phyloP scores from a whole-genome alignment of 192 early-diverging fungal genomes.

The Coemansia interrupta region DNA sequence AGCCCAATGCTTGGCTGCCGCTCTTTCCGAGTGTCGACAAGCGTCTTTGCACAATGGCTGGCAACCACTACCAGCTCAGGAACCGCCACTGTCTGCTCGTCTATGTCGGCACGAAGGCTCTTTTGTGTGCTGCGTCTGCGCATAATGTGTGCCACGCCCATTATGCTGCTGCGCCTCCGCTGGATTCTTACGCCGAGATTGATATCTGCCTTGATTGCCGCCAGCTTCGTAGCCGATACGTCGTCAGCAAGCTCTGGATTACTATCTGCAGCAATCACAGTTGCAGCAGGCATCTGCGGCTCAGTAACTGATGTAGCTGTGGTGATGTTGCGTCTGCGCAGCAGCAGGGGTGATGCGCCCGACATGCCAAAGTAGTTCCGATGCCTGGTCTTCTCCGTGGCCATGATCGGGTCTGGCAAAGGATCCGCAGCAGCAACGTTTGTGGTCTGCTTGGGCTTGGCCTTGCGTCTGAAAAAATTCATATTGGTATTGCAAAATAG shows the following conservation, averaged over 20 bases:
- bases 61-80: slow-evolving; percentile 7
- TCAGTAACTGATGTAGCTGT: background rate
- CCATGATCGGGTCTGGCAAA: background rate
- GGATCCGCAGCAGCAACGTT: background rate
- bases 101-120: background rate
- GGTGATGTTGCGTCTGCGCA: slow-evolving; percentile 18
- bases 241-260: background rate
- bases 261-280: background rate
- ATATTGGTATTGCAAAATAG: slow-evolving; percentile 6
- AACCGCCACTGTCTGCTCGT: background rate
- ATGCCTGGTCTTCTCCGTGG: slow-evolving; percentile 15
- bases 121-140: slow-evolving; percentile 16
- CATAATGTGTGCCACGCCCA: slow-evolving; percentile 35
- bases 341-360: slow-evolving; percentile 8
- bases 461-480: slow-evolving; percentile 40
- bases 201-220: no score
- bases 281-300: background rate
- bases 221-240: no score
- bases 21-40: background rate
- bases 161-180: slow-evolving; percentile 41
- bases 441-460: slow-evolving; percentile 12
- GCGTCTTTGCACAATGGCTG: background rate
- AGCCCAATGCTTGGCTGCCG: slow-evolving; percentile 4
- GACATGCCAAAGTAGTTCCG: slow-evolving; percentile 40
- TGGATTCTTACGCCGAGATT: background rate